phyloP scores from a whole-genome alignment of 148 eudicot genomes.

The Polygonum maritimum region DNA sequence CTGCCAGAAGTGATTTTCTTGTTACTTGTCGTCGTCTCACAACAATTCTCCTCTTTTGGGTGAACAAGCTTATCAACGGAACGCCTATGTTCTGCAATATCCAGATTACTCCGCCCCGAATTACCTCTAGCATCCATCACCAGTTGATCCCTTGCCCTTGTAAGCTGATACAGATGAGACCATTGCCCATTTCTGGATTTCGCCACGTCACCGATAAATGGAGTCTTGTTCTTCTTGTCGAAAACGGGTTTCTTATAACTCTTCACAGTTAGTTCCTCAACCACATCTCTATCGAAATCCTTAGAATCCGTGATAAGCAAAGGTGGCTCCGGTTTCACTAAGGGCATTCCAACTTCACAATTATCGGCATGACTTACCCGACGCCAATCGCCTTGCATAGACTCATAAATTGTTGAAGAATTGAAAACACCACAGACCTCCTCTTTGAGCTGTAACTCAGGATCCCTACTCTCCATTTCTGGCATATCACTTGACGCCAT shows the following conservation, averaged over 20 bases:
- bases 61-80: constrained; percentile 14
- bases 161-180: constrained; percentile 32
- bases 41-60: constrained; percentile 11
- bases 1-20: constrained; percentile 17
- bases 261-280: constrained; percentile 11
- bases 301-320: constrained; percentile 9
- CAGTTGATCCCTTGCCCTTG: constrained; percentile 27
- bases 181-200: constrained; percentile 22
- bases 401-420: constrained; percentile 14
- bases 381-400: constrained; percentile 14
- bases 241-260: constrained; percentile 13
- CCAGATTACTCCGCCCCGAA: constrained; percentile 13
- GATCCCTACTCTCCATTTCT: constrained; percentile 18
- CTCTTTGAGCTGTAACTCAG: constrained; percentile 26
- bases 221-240: constrained; percentile 14
- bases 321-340: constrained; percentile 16
- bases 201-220: constrained; percentile 5
- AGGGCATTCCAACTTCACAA: constrained; percentile 10
- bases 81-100: constrained; percentile 19
- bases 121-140: constrained; percentile 25
- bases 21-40: constrained; percentile 12
- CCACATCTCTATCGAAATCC: constrained; percentile 13
- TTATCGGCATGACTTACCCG: constrained; percentile 10
- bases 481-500: constrained; percentile 15
- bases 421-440: constrained; percentile 18